These are phyloP conservation scores for Botryosphaeria dothidea DNA, from an alignment of 2,329 filamentous ascomycete genomes.

Conservation along the genomic window DNA sequence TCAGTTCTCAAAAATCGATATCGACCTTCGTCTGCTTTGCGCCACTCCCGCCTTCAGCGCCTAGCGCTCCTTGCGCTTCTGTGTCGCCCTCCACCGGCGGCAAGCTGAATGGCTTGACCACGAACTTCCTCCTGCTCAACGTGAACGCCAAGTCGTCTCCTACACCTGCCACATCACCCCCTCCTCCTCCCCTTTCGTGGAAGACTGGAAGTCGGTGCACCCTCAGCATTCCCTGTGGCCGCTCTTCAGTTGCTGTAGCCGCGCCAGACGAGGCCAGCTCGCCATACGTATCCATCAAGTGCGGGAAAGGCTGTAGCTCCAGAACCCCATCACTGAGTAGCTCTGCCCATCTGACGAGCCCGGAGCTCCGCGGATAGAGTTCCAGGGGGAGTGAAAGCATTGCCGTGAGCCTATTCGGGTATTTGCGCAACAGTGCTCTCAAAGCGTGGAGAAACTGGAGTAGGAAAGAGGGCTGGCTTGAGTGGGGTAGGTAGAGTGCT, in stretches of 20 bases:
- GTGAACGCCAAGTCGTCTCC: constrained; percentile 90
- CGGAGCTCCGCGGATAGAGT: constrained; percentile 73
- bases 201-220: constrained; percentile 81
- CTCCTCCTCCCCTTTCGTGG: constrained; percentile 85
- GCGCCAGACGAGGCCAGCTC: constrained; percentile 45
- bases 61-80: constrained; percentile 54
- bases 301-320: constrained; percentile 74
- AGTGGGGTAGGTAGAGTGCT: constrained; percentile 72
- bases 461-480: constrained; percentile 69
- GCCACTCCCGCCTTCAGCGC: constrained; percentile 43
- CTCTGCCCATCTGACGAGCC: constrained; percentile 83
- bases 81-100: constrained; percentile 80
- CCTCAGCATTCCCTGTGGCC: constrained; percentile 81
- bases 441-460: constrained; percentile 81
- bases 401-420: constrained; percentile 66
- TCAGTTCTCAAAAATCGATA: constrained; percentile 68
- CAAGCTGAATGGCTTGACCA: constrained; percentile 85
- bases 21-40: constrained; percentile 58
- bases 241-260: constrained; percentile 65
- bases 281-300: constrained; percentile 52
- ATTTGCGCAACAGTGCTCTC: constrained; percentile 70
- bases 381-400: constrained; percentile 78
- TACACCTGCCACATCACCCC: constrained; percentile 60
- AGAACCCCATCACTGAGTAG: constrained; percentile 81
- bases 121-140: constrained; percentile 77